Base-by-base conservation (phyloP, 169 alveolate species). In the Cryptosporidium muris region DNA sequence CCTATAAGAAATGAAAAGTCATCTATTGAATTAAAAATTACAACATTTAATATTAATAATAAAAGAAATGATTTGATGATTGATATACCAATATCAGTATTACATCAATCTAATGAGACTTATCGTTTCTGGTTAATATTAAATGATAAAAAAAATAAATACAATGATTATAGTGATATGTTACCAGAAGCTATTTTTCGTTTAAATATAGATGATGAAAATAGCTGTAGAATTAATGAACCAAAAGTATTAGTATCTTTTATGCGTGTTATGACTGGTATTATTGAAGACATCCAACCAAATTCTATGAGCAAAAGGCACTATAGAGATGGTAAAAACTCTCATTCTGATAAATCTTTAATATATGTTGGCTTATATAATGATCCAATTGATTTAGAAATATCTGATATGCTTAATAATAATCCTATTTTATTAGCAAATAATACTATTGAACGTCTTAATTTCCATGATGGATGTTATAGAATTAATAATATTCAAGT, bases 161-260 rank as follows among this genome's bases (percentile, higher is more conserved):
- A 48, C 34, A 63, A 54, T 40, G 67, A 74, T n/a, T 74, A 74
- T 58, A 74, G 43, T n/a, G 82, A 74, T 58, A 74, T 74, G 42
- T 37, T 74, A 34, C 82, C 82, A 3, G 82, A 74, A 16, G 82
- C 82, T n/a, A 68, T 74, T 48, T 74, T 74, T 43, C 82, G 82
- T 74, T 64, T 74, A 11, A 74, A 74, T 58, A 25, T 74, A 56
- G 66, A 56, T 56, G 48, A 74, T 74, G 82, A 60, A 43, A 74
- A 74, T 36, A 43, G n/a, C 12, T 14, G 47, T 25, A 68, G 67
- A 37, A 64, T 74, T n/a, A 25, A 54, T n/a, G 43, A 60, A 7
- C 82, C 82, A 4, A 74, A 68, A 34, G 49, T 74, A 16, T 60
- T 74, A 25, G 82, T 74, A 0, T 45, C 16, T 47, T 2, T 74